These are phyloP conservation scores for Fusarium nygamai DNA, from an alignment of 2,329 filamentous ascomycete species.

Conservation along the genomic window DNA sequence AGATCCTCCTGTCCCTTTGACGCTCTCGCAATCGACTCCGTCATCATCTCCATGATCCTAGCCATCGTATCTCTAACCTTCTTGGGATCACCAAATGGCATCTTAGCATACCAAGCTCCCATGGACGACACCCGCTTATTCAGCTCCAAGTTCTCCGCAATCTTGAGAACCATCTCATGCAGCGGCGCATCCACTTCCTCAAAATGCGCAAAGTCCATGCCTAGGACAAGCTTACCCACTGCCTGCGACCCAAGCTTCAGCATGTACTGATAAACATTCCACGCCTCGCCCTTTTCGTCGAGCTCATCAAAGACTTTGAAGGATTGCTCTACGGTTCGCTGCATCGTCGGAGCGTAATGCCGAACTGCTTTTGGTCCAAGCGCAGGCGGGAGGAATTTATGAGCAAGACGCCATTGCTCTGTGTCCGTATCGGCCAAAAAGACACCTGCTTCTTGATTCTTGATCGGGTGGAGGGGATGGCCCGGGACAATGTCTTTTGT, in stretches of 20 bases:
- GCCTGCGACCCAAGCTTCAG: slow-evolving; percentile 59
- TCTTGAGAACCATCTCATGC: slow-evolving; percentile 60
- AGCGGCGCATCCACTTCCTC: slow-evolving; percentile 54
- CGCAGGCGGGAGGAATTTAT: slow-evolving; percentile 70
- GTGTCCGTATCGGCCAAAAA: slow-evolving; percentile 62
- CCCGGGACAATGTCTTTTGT: slow-evolving; percentile 62
- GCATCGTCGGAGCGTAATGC: slow-evolving; percentile 70
- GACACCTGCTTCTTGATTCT: slow-evolving; percentile 53
- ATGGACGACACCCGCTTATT: slow-evolving; percentile 67
- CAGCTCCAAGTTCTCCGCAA: slow-evolving; percentile 61
- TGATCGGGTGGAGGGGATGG: slow-evolving; percentile 58
- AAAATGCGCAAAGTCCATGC: slow-evolving; percentile 59
- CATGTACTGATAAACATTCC: slow-evolving; percentile 62
- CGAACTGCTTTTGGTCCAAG: slow-evolving; percentile 68
- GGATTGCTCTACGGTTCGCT: slow-evolving; percentile 59
- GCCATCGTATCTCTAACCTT: slow-evolving; percentile 49
- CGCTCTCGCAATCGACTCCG: slow-evolving; percentile 50
- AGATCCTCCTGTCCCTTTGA: slow-evolving; percentile 51
- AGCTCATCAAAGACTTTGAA: slow-evolving; percentile 63
- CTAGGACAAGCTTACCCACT: slow-evolving; percentile 56
- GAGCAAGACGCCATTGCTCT: slow-evolving; percentile 59
- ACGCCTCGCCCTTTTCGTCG: slow-evolving; percentile 57
- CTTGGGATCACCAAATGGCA: slow-evolving; percentile 68
- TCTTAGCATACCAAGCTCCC: slow-evolving; percentile 63
- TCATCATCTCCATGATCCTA: slow-evolving; percentile 50